phyloP scores from a whole-genome alignment of 2,329 filamentous ascomycete genomes.

The Stromatinia cepivora region DNA sequence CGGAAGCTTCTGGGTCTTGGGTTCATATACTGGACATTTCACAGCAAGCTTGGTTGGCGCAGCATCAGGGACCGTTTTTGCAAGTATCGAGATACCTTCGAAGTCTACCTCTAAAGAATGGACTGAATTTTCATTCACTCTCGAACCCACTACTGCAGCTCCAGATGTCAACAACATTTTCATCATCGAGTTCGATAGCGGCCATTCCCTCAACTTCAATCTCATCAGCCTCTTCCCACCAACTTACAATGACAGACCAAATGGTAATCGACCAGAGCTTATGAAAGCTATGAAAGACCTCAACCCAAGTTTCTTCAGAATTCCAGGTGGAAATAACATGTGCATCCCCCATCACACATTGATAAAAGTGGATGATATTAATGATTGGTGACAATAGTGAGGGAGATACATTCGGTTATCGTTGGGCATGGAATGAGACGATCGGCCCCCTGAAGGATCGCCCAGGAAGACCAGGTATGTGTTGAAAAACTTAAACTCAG shows the following conservation, averaged over 20 bases:
- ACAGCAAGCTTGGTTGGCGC: slow-evolving; percentile 28
- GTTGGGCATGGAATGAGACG: slow-evolving; percentile 45
- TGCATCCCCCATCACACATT: slow-evolving; percentile 29
- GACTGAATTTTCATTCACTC: slow-evolving; percentile 25
- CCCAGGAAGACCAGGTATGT: slow-evolving; percentile 45
- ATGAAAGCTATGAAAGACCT: slow-evolving; percentile 53
- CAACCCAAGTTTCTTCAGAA: slow-evolving; percentile 58
- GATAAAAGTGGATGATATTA: slow-evolving; percentile 30
- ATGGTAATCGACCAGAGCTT: slow-evolving; percentile 59
- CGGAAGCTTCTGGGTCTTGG: slow-evolving; percentile 36
- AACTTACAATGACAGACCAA: slow-evolving; percentile 56
- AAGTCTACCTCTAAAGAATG: slow-evolving; percentile 27
- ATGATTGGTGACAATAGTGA: slow-evolving; percentile 33
- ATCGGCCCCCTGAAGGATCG: slow-evolving; percentile 44
- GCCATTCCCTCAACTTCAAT: slow-evolving; percentile 54
- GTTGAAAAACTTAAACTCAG: slow-evolving; percentile 35
- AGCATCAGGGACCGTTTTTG: slow-evolving; percentile 29
- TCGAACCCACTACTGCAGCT: slow-evolving; percentile 27
- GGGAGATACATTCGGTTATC: slow-evolving; percentile 33
- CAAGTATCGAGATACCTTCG: slow-evolving; percentile 29
- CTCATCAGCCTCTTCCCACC: slow-evolving; percentile 60
- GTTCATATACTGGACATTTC: slow-evolving; percentile 22
- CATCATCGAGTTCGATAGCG: slow-evolving; percentile 50
- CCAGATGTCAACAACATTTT: slow-evolving; percentile 54
- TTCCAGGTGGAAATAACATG: slow-evolving; percentile 66